Evolutionary conservation across 148 eudicot genomes (phyloP).

Genomic region (Gaultheria prostrata): DNA sequence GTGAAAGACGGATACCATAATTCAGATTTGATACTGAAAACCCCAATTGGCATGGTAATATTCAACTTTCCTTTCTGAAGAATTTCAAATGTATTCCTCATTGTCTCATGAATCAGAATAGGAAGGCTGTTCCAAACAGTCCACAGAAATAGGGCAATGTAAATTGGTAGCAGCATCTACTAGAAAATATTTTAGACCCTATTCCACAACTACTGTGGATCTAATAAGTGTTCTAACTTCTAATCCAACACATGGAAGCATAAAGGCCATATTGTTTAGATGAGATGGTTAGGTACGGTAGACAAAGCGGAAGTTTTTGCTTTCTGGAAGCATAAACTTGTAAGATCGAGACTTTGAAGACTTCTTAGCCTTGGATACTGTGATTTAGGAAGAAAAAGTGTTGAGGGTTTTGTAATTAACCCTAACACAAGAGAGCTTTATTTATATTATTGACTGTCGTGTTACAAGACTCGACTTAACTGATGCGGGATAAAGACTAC

Average conservation of each 20-base stretch:
- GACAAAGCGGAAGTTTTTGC: neutral
- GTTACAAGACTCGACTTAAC: too few relatives aligned
- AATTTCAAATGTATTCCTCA: neutral
- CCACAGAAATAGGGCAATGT: neutral
- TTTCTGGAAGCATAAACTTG: neutral
- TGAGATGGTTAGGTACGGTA: neutral
- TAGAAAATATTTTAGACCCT: neutral
- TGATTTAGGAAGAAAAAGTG: too few relatives aligned
- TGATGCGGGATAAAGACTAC: too few relatives aligned
- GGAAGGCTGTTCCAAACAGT: neutral
- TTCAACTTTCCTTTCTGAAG: neutral
- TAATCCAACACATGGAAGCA: neutral
- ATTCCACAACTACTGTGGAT: neutral
- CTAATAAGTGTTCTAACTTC: neutral
- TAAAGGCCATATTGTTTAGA: neutral
- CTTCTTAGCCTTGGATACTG: too few relatives aligned
- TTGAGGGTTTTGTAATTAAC: too few relatives aligned
- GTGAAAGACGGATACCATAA: neutral
- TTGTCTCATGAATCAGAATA: neutral
- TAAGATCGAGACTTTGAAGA: neutral
- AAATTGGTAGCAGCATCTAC: neutral
- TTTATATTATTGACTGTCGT: too few relatives aligned
- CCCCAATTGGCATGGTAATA: neutral
- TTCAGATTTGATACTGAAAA: neutral
- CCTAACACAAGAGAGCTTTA: too few relatives aligned